These are phyloP conservation scores for Diplodia scrobiculata DNA, from an alignment of 2,329 filamentous ascomycete species.

Conservation along the genomic window DNA sequence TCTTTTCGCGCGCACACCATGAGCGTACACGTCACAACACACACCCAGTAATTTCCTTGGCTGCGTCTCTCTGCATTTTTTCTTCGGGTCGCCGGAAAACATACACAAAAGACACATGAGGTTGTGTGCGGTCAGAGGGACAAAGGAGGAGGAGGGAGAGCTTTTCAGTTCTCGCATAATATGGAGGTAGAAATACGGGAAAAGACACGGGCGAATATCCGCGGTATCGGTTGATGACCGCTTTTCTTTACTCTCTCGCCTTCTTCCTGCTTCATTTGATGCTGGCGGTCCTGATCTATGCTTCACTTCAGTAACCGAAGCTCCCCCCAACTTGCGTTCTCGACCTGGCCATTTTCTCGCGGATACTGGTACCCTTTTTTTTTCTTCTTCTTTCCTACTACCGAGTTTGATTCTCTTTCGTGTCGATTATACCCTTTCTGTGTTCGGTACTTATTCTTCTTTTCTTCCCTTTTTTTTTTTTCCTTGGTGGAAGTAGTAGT, in stretches of 20 bases:
- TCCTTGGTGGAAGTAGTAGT: neutral
- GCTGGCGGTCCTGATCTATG: neutral
- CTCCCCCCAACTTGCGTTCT: neutral
- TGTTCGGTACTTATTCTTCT: neutral
- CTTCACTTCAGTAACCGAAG: neutral
- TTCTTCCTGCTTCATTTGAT: neutral
- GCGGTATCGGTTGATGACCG: neutral
- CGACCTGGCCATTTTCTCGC: neutral
- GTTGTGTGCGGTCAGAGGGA: neutral
- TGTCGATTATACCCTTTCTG: conserved; percentile 26
- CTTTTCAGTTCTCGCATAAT: neutral
- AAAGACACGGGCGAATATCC: neutral
- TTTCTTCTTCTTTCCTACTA: neutral
- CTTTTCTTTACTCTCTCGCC: neutral
- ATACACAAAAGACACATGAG: neutral
- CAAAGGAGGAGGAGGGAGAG: neutral
- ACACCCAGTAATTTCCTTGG: conserved; percentile 2
- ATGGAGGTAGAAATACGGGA: neutral
- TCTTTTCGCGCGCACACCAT: neutral
- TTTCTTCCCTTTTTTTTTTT: neutral
- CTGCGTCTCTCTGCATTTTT: neutral
- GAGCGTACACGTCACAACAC: neutral
- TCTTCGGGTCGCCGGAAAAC: neutral
- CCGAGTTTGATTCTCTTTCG: neutral
- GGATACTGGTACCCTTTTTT: neutral